Evolutionary conservation across 352 stramenopile species (phyloP), one percentile per base, ranked within the genome.

Genomic region (Phytophthora quininea): DNA sequence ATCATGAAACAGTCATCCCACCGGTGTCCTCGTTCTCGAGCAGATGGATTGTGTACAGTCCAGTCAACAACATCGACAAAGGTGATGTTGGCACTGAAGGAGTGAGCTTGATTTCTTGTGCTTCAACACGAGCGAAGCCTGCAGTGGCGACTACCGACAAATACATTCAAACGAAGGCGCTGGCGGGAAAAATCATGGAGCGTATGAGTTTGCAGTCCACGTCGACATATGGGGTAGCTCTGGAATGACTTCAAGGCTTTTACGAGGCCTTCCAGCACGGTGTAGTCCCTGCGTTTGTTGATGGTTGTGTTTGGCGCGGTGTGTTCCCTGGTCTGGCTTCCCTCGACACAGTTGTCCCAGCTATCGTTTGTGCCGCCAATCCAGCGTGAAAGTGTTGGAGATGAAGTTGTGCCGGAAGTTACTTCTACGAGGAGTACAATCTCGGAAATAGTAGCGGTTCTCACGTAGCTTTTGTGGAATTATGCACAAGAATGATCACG

Each of bases 181-280:
- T 69, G 4, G 10, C 38, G 0, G 62, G 63, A 11, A 52, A 63
- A 42, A 69, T 63, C 9, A 46, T 54, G 0, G 47, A 58, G 2
- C n/a, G 19, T 1, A 67, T 71, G 57, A 27, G 51, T 4, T 38
- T 71, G 6, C 64, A 71, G 15, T 58, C 64, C 0, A 63, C 64
- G 4, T 52, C 51, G 1, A 67, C 37, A 0, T 59, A 59, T 52
- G 12, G n/a, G 0, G 37, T 67, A 1, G 64, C 64, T 0, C 7
- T 62, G 4, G 29, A 48, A 4, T 67, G 64, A 57, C 4, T 69
- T 1, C 6, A 58, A 14, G 10, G 24, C n/a, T 67, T 71, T 32
- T 64, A 52, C 24, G n/a, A 58, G 3, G 43, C 40, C 7, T 54
- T 67, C 0, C 27, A 71, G 4, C 4, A 1, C 1, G 64, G 51